Evolutionary conservation across 2,329 filamentous ascomycete genomes (phyloP).

Genomic region (Exophiala sideris): DNA sequence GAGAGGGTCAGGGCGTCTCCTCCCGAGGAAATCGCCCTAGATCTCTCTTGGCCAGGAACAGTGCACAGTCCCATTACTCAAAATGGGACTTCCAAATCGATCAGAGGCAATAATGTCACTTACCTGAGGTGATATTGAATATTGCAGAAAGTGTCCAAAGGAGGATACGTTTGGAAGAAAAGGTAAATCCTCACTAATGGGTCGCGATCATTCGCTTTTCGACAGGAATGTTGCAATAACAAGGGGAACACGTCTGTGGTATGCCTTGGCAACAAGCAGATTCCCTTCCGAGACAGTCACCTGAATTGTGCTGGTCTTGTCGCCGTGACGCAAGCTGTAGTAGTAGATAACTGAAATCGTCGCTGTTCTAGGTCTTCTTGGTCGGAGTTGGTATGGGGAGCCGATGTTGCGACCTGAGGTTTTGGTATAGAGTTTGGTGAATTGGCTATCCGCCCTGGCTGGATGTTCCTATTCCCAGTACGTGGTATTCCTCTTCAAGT

Average conservation of each 20-base stretch:
- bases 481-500: not conserved
- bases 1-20: slow-evolving; percentile 22
- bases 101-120: slow-evolving; percentile 4
- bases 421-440: not conserved
- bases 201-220: slow-evolving; percentile 1
- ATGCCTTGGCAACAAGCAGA: slow-evolving; percentile 22
- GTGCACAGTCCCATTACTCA: slow-evolving; percentile 17
- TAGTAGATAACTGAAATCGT: slow-evolving; percentile 2
- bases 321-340: slow-evolving; percentile 6
- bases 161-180: slow-evolving; percentile 2
- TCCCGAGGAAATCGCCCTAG: slow-evolving; percentile 6
- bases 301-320: slow-evolving; percentile 4
- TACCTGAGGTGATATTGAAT: slow-evolving; percentile 12
- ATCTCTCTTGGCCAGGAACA: slow-evolving; percentile 12
- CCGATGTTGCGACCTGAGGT: not conserved
- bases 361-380: slow-evolving; percentile 9
- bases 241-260: slow-evolving; percentile 21
- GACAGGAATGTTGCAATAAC: slow-evolving; percentile 18
- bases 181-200: slow-evolving; percentile 11
- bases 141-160: slow-evolving; percentile 7
- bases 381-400: not conserved
- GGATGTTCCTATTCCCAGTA: slow-evolving; percentile 1
- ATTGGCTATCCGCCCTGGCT: not conserved
- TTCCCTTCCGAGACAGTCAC: slow-evolving; percentile 10
- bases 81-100: not conserved